phyloP scores from a whole-genome alignment of 108 stramenopile genomes.

The Nitzschia sp. region DNA sequence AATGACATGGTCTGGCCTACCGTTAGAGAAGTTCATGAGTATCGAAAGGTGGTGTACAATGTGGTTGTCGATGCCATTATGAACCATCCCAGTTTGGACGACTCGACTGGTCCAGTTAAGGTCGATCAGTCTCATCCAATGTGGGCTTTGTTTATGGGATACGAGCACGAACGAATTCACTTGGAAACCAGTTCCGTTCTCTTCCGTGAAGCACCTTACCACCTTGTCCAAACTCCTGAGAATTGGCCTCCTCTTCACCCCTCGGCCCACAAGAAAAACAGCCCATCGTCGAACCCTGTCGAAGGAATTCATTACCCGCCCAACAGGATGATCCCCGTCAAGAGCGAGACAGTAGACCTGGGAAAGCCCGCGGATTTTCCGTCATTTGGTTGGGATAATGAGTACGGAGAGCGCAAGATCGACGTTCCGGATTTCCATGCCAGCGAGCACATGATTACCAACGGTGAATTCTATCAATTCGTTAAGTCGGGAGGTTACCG shows the following conservation, averaged over 20 bases:
- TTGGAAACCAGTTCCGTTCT: conserved; percentile 94
- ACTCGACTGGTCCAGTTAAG: conserved; percentile 43
- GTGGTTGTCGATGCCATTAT: conserved; percentile 75
- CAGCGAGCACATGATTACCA: conserved; percentile 88
- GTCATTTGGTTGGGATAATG: conserved; percentile 96
- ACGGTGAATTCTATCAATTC: conserved; percentile 94
- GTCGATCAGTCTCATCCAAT: conserved; percentile 80
- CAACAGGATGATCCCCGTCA: conserved; percentile 70
- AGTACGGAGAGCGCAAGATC: conserved; percentile 86
- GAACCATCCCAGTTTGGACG: conserved; percentile 74
- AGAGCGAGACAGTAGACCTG: conserved; percentile 53
- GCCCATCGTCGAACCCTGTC: conserved; percentile 49
- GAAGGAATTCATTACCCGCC: conserved; percentile 65
- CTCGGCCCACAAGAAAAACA: conserved; percentile 41
- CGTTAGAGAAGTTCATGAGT: conserved; percentile 84
- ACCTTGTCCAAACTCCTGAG: conserved; percentile 77
- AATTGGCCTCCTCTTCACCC: conserved; percentile 84
- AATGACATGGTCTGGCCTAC: conserved; percentile 93
- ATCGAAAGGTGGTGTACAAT: conserved; percentile 79
- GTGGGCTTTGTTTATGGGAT: conserved; percentile 80
- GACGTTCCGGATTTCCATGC: conserved; percentile 82
- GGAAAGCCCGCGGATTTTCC: conserved; percentile 91
- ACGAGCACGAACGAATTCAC: conserved; percentile 97
- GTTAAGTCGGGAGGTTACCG: conserved; percentile 92
- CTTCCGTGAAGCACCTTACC: conserved; percentile 87